These are phyloP conservation scores for Colletotrichum lini DNA, from an alignment of 2,329 filamentous ascomycete species.

Conservation along the genomic window DNA sequence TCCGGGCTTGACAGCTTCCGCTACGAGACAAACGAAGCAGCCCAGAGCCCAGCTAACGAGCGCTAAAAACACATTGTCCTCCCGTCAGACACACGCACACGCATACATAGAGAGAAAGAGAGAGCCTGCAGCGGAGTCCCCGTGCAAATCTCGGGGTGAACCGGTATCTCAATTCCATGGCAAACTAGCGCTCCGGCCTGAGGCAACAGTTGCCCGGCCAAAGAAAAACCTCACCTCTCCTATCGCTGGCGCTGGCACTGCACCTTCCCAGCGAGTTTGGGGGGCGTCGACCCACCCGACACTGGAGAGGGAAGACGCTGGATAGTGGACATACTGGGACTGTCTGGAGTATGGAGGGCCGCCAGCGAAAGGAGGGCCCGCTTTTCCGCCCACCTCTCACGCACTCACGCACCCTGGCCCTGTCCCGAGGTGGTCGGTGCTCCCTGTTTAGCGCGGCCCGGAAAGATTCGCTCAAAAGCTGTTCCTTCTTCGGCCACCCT, in stretches of 20 bases:
- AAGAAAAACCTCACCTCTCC: constrained; percentile 20
- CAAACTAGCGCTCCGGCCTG: constrained; percentile 42
- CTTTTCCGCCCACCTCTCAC: constrained; percentile 45
- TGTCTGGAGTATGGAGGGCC: constrained; percentile 22
- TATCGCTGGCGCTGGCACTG: not conserved
- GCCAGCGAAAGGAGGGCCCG: constrained; percentile 34
- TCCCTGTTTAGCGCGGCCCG: constrained; percentile 50
- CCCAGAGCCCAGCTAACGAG: constrained; percentile 3
- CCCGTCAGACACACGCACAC: not conserved
- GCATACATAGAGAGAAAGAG: not conserved
- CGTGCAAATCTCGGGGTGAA: constrained; percentile 45
- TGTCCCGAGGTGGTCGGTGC: constrained; percentile 39
- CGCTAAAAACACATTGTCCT: constrained; percentile 4
- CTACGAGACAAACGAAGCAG: not conserved
- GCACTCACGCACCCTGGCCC: constrained; percentile 37
- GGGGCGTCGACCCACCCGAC: constrained; percentile 29
- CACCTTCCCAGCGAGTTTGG: constrained; percentile 39
- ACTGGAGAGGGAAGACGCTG: constrained; percentile 11
- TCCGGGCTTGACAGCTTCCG: not conserved
- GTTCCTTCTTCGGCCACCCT: constrained; percentile 55
- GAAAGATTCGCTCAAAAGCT: constrained; percentile 71
- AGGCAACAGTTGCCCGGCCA: constrained; percentile 41
- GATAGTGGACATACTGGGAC: constrained; percentile 9
- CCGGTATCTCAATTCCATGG: constrained; percentile 43
- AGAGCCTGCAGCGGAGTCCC: constrained; percentile 36